Evolutionary conservation across 345 rosid genomes (phyloP).

Genomic region (Eucalyptus decipiens): DNA sequence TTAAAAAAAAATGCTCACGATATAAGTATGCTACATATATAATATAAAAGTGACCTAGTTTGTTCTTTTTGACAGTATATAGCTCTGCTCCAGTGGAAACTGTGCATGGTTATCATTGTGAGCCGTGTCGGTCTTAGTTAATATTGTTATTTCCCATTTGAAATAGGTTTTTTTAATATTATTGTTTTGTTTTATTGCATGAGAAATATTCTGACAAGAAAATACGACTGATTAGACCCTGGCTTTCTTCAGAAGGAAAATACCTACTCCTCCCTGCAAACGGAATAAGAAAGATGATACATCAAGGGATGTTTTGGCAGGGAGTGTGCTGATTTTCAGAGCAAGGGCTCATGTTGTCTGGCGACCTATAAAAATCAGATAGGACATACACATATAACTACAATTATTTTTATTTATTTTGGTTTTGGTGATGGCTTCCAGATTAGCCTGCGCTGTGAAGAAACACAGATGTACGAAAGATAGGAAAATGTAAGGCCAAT

Average conservation of each 20-base stretch:
- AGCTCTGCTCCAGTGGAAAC: background rate
- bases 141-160: background rate
- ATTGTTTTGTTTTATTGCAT: background rate
- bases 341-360: background rate
- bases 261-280: background rate
- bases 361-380: background rate
- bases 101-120: background rate
- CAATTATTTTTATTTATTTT: background rate
- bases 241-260: background rate
- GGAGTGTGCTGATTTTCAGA: background rate
- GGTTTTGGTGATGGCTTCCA: background rate
- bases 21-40: background rate
- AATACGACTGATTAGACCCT: background rate
- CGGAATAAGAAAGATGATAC: background rate
- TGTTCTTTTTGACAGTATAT: background rate
- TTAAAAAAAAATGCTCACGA: background rate
- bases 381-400: background rate
- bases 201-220: background rate
- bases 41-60: background rate
- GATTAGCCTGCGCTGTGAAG: background rate
- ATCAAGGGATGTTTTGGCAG: background rate
- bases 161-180: background rate
- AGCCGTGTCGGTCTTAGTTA: background rate
- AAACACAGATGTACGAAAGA: background rate
- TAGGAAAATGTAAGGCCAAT: accelerated